Base-by-base conservation (phyloP, 768 basidiomycete genomes). In the Suillus subluteus region DNA sequence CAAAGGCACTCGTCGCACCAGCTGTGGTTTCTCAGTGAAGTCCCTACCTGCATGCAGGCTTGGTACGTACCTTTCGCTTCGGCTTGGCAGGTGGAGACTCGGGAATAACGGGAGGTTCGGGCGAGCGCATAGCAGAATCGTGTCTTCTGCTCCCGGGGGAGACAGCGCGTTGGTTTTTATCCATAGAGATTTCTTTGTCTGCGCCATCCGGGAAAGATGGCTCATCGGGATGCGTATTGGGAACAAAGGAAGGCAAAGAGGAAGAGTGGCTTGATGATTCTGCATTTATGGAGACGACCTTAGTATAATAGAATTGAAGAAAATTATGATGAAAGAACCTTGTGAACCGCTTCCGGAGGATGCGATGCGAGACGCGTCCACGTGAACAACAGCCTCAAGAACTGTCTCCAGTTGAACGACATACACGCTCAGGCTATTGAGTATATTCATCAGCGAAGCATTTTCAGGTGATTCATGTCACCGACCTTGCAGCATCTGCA, bases 171-270 rank as follows among this genome's bases (percentile, higher is more conserved):
- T 69, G 65, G 23, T 30, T 46, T 54, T 16, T 61, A 23, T 63
- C 44, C 43, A 12, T 64, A 30, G 50, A 26, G 40, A 55, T 63
- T 38, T 66, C 62, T 40, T 58, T 64, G 11, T 52, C 15, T 46
- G 63, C 18, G 9, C n/a, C 43, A 16, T 64, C 62, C 44, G 81
- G 75, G 9, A 82, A 66, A 6, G 85, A 83, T 0, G 83, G 82
- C 67, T 89, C 88, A 23, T 83, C 80, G 3, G 82, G 79, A 67
- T 82, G 80, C 0, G 86, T 84, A 66, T 88, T 89, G 5, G 84
- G 84, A 13, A 88, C 76, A 44, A 81, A 78, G 55, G 84, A 81
- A 1, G 86, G 86, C 0, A 86, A 76, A 11, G 82, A 73, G 4
- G 84, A 83, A 21, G 70, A 69, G 56, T 66, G 65, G 38, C 67